These are phyloP conservation scores for Fusarium torulosum DNA, from an alignment of 2,329 filamentous ascomycete species.

Conservation along the genomic window DNA sequence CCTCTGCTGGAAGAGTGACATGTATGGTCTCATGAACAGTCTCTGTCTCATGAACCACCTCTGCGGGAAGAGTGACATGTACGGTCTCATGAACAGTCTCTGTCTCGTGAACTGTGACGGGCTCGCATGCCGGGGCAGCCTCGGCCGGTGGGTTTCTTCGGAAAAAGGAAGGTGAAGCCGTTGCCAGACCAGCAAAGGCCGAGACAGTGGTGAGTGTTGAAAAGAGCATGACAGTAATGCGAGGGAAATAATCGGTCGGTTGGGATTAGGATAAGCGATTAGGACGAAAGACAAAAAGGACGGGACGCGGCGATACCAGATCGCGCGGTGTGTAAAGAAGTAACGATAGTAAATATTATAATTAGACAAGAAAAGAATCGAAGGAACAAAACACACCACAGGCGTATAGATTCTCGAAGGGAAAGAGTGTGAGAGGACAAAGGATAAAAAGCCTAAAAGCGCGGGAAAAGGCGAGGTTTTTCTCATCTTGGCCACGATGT, in stretches of 20 bases:
- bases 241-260: neutral
- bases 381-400: constrained; percentile 25
- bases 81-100: constrained; percentile 24
- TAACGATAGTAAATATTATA: constrained; percentile 22
- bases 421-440: constrained; percentile 6
- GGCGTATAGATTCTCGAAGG: constrained; percentile 12
- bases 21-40: constrained; percentile 5
- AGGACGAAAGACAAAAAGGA: constrained; percentile 3
- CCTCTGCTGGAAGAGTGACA: neutral
- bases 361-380: constrained; percentile 29
- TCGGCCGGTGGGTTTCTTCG: constrained; percentile 23
- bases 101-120: constrained; percentile 12
- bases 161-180: constrained; percentile 31
- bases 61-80: neutral
- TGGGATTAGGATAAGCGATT: neutral
- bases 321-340: constrained; percentile 16
- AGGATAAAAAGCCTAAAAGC: constrained; percentile 11
- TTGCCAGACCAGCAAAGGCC: constrained; percentile 21
- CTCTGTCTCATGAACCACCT: neutral
- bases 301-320: constrained; percentile 33
- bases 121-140: constrained; percentile 14
- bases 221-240: constrained; percentile 14
- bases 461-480: constrained; percentile 26
- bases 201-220: constrained; percentile 22
- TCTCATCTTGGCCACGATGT: constrained; percentile 29